Percentiles rank a stretch among this genome's conserved stretches.
These are phyloP conservation scores for Lodderomyces margitis DNA, from an alignment of 1,139 yeast genomes.

Conservation along the genomic window DNA sequence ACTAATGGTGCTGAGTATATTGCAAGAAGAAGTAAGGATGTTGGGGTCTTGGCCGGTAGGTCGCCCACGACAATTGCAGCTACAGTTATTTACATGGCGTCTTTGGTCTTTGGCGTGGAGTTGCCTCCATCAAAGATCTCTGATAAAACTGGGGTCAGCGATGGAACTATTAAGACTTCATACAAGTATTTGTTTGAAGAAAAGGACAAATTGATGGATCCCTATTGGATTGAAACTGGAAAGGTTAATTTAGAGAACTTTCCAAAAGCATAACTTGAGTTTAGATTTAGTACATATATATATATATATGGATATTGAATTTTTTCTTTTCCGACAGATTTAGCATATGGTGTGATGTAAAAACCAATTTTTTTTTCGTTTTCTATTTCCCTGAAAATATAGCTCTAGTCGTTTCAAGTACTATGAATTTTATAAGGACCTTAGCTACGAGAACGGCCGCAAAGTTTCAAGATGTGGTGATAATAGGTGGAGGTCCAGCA, in stretches of 20 bases:
- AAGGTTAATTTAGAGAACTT: conserved; percentile 61
- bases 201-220: conserved; percentile 71
- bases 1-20: conserved; percentile 93
- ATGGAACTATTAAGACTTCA: conserved; percentile 93
- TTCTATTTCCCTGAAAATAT: background rate
- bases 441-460: conserved; percentile 15
- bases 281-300: background rate
- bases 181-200: conserved; percentile 81
- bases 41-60: conserved; percentile 93
- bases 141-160: conserved; percentile 96
- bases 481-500: conserved; percentile 98
- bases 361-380: background rate
- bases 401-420: background rate
- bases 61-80: conserved; percentile 98
- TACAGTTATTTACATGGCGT: conserved; percentile 93
- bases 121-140: conserved; percentile 76
- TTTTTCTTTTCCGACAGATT: too few relatives aligned
- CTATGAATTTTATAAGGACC: conserved; percentile 8
- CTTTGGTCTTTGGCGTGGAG: conserved; percentile 72
- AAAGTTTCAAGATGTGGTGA: conserved; percentile 63
- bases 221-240: conserved; percentile 73
- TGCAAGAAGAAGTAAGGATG: conserved; percentile 84
- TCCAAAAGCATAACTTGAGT: conserved; percentile 37
- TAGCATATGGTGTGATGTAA: too few relatives aligned
- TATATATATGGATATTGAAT: background rate